Base-by-base conservation (phyloP, 2,329 filamentous ascomycete genomes). In the Trichoderma koningii region DNA sequence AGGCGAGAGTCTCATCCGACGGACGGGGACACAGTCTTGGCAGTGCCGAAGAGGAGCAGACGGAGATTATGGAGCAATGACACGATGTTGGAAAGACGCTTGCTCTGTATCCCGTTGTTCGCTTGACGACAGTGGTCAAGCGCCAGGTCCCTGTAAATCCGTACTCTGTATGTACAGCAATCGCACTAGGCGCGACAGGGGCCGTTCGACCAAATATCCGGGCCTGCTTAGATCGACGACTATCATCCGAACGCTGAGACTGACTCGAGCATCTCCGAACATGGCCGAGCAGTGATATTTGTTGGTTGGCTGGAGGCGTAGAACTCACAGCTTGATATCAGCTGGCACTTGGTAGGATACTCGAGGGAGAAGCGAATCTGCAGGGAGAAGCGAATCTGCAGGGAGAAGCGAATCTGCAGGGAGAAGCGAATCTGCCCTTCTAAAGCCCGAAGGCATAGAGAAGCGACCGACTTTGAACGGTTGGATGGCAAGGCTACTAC, bases 241-340 rank as follows among this genome's bases (percentile, higher is more conserved):
- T 30, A 52, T 38, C 38, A n/a, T 23, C n/a, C 6, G 38, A 34
- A 62, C 44, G 57, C 48, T 44, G 48, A 44, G 21, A 34, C 57
- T 34, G 23, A 52, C 48, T 62, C 47, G 34, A 53, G 47, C 38
- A 52, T 17, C 41, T 52, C 34, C 23, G 38, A 48, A 17, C 55
- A 34, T 57, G 55, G 26, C 17, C 55, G 38, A 34, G 42, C 21
- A 34, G 10, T 10, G 10, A 9, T 45, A 21, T 21, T 21, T 3
- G 44, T 7, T 15, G 34, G 19, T 21, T 52, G 30, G 23, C n/a
- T 51, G 38, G 10, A 14, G 45, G 28, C 14, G 23, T 28, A 26
- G 7, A 17, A 42, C 2, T 23, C 28, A 42, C 7, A 5, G 51
- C 48, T 51, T 52, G 12, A 34, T 26, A 7, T 52, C 26, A 15